Percentiles rank a stretch among this genome's conserved stretches.
Conservation (phyloP, 1,284 basidiomycete genomes). For the Neotropicomus parvogracilis region DNA sequence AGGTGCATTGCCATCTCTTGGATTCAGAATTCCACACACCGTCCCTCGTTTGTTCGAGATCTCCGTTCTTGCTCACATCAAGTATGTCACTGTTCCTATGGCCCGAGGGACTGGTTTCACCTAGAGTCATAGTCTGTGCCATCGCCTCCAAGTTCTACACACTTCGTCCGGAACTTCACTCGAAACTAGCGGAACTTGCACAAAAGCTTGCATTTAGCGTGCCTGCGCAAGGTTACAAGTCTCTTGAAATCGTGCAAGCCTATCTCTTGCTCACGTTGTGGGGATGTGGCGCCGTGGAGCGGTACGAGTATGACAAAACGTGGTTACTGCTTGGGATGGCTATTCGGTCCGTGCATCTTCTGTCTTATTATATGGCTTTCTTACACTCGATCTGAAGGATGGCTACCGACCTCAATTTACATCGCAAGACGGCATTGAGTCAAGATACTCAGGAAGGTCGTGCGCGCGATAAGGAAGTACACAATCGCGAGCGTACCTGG, state of each 20-base stretch:
- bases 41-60: conserved; percentile 85
- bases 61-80: conserved; percentile 89
- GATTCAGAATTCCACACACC: conserved; percentile 90
- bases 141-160: conserved; percentile 90
- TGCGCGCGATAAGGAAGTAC: conserved; percentile 76
- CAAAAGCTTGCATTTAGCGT: conserved; percentile 92
- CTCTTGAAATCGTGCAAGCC: conserved; percentile 91
- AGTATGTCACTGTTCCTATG: conserved; percentile 52
- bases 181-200: conserved; percentile 76
- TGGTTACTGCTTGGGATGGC: conserved; percentile 89
- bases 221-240: conserved; percentile 85
- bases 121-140: conserved; percentile 68
- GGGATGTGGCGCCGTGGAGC: conserved; percentile 88
- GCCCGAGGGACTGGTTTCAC: conserved; percentile 7
- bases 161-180: conserved; percentile 79
- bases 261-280: conserved; percentile 81
- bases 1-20: conserved; percentile 74
- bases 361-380: background rate
- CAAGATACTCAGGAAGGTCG: conserved; percentile 73
- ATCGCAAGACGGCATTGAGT: conserved; percentile 78
- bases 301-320: conserved; percentile 95
- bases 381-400: conserved; percentile 51
- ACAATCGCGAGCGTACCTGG: conserved; percentile 95
- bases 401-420: conserved; percentile 94
- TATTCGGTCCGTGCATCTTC: conserved; percentile 52